Evolutionary conservation across 108 stramenopile species (phyloP), one percentile per base, ranked within the genome.

Genomic region (Discostella pseudostelligera): DNA sequence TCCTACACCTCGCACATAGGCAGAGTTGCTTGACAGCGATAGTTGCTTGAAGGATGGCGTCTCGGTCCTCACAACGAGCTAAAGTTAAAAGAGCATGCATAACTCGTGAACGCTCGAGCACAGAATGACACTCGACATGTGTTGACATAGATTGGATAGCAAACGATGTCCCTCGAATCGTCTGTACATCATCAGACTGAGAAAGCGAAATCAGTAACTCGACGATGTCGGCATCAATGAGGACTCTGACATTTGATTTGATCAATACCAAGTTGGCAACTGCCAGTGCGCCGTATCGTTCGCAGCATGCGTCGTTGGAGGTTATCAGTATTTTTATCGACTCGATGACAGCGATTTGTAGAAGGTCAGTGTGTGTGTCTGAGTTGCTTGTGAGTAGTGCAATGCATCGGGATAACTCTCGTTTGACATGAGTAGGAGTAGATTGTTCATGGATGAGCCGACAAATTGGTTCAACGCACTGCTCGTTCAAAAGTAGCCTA

Each of bases 191-290:
- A 22, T 81, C 68, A 11, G 87, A 82, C 56, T 70, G 63, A 43
- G 76, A 60, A 19, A 88, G 83, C 21, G 60, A 39, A 20, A 90
- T 62, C 26, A 92, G 62, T 6, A 81, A 77, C 32, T 67, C 80
- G 9, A 90, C 26, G 12, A 58, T 69, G 39, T 72, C 75, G 70
- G 87, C 78, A 70, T 86, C 69, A 56, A 87, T 80, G 29, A 93
- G 62, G 4, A 82, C 53, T 9, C 76, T 59, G 68, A 89, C 89
- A 59, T 89, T 91, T 1, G 84, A 69, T 20, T 67, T 56, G 36
- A 82, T 81, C 3, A 87, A 77, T 7, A 80, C 84, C 43, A 93
- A 82, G 57, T 93, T 91, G 2, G 92, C 87, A 21, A 93, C 49
- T 8, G 84, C 79, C 17, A 93, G 83, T 5, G 67, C 79, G 13